Evolutionary conservation across 2,329 filamentous ascomycete genomes (phyloP), one percentile per base, ranked within the genome.

Genomic region (Sarocladium kiliense): DNA sequence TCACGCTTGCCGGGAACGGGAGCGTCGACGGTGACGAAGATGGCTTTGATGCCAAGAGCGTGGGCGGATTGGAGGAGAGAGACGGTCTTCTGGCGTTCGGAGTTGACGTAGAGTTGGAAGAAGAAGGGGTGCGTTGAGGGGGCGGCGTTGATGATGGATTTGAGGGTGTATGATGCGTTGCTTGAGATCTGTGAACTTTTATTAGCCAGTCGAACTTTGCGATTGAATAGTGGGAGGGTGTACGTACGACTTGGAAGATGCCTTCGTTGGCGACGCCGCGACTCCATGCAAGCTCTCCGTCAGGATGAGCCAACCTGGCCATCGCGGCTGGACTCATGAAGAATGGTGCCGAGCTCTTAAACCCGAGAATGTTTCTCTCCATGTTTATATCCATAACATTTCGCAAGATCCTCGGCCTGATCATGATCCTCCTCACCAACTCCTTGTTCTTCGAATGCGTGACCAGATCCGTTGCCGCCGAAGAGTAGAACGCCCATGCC

Each of bases 1-100:
- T 84, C 80, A 16, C 81, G 76, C 61, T 84, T 80, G 0, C 79
- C 79, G 0, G 78, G 72, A 21, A 79, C 79, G 0, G 79, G 79
- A 0, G 79, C 76, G 55, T 83, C 80, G 3, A 81, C 79, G 0
- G 80, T 83, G 21, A 82, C 74, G 54, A 81, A 68, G 9, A 74
- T 60, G n/a, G 69, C 72, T 16, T 64, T 65, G 65, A 88, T 82
- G 10, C 85, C 75, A 1, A 75, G 69, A 16, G 60, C 62, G 36
- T 64, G 63, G 23, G 68, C 67, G 42, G 65, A 63, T 3, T 65
- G 71, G 11, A 82, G 70, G 2, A 80, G 68, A 1, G 67, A 70
- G 21, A 72, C 70, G 4, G 78, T 78, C 56, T 79, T 79, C 27
- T 68, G 58, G 2, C 76, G 75, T 55, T 80, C 71, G 1, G 70